Base-by-base conservation (phyloP, 192 early-diverging fungal genomes). In the Spinellus fusiger region DNA sequence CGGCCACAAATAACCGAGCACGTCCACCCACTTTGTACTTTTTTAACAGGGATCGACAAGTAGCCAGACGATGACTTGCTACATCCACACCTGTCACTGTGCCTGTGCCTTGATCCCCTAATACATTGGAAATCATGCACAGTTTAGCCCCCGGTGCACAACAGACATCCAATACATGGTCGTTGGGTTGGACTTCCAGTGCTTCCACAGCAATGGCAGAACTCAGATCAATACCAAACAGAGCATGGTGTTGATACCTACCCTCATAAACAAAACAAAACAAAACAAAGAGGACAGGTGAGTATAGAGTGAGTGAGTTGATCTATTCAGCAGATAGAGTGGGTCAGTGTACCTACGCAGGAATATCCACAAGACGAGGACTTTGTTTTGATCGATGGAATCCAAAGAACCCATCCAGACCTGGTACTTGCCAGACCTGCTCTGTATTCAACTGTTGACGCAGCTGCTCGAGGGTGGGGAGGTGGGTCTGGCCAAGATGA, bases 61-160 rank as follows among this genome's bases (percentile, higher is more conserved):
- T 92, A 4, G 85, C 76, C 31, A 89, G 65, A 9, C 96, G 79
- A 56, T 89, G 80, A 3, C 62, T 23, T 1, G 84, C 84, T 27
- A 97, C 75, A 65, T 98, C 96, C 0, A 98, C 93, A 1, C 94
- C 96, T 0, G 96, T 98, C 4, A 94, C 87, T 0, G 91, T 90
- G 1, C 96, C 96, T 18, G 84, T 84, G 8, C 79, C 83, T 16
- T 81, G 73, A 23, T 58, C 51, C 5, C 72, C 80, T 38, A 89
- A 67, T 12, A 93, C 37, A 58, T 97, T 89, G 4, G 84, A 75
- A 23, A 95, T 74, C 62, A 89, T 79, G 57, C 90, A 87, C 16
- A 98, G 79, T 61, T 98, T 98, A 23, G 85, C 88, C 0, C 96
- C 80, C 7, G 83, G 83, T 6, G 77, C 81, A 48, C 79, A 75